phyloP scores from a whole-genome alignment of 371 early-diverging fungal species.

The Rhizopus arrhizus region DNA sequence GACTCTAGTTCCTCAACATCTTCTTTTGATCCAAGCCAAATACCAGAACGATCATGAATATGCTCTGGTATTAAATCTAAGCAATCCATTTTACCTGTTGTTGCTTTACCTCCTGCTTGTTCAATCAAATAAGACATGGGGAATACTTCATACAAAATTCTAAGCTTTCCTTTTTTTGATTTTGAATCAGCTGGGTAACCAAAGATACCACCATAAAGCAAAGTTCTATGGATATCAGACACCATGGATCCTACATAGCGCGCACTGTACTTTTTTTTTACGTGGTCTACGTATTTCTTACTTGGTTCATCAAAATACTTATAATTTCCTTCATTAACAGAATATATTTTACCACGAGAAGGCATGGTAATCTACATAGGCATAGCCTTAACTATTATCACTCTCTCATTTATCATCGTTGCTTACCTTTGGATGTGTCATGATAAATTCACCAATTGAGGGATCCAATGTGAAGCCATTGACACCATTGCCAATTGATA shows the following conservation, averaged over 20 bases:
- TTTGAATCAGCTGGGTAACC: slow-evolving; percentile 86
- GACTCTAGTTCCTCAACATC: slow-evolving; percentile 86
- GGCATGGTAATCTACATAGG: slow-evolving; percentile 70
- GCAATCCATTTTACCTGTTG: slow-evolving; percentile 81
- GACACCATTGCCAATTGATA: slow-evolving; percentile 86
- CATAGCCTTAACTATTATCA: background rate
- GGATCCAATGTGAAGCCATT: slow-evolving; percentile 97
- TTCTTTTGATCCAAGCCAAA: slow-evolving; percentile 89
- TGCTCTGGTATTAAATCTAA: slow-evolving; percentile 85
- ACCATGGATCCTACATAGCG: slow-evolving; percentile 99
- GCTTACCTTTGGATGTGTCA: slow-evolving; percentile 88
- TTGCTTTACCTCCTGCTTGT: slow-evolving; percentile 94
- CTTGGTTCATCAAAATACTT: slow-evolving; percentile 89
- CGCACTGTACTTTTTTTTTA: slow-evolving; percentile 93
- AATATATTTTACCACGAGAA: slow-evolving; percentile 94
- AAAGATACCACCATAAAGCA: slow-evolving; percentile 91
- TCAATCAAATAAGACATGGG: slow-evolving; percentile 96
- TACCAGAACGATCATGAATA: slow-evolving; percentile 91
- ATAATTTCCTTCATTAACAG: slow-evolving; percentile 97
- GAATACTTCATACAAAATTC: slow-evolving; percentile 97
- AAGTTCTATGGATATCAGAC: slow-evolving; percentile 97
- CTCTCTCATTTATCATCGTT: background rate
- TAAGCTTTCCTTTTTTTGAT: slow-evolving; percentile 90
- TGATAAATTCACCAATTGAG: slow-evolving; percentile 95
- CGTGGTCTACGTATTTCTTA: slow-evolving; percentile 83